These are phyloP conservation scores for Rhododendron griersonianum DNA, from an alignment of 148 eudicot genomes.

Conservation along the genomic window DNA sequence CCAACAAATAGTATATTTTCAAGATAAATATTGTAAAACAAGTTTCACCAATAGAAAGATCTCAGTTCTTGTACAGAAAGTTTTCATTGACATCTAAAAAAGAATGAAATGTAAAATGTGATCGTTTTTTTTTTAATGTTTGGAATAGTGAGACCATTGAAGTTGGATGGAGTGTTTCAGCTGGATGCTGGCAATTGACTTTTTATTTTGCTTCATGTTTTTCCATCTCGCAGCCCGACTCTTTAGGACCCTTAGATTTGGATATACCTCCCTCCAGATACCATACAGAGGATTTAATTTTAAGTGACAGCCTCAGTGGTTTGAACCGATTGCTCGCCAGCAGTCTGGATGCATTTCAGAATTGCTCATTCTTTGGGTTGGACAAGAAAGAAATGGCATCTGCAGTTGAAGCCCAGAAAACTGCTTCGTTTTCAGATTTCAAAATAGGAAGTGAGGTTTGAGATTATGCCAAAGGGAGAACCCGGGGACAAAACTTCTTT, in stretches of 20 bases:
- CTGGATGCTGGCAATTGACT: constrained; percentile 9
- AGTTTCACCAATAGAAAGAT: not conserved
- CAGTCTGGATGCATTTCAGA: constrained; percentile 92
- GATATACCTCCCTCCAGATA: constrained; percentile 71
- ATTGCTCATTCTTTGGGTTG: constrained; percentile 58
- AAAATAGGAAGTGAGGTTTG: constrained; percentile 37
- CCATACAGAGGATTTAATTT: constrained; percentile 65
- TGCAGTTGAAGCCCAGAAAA: constrained; percentile 44
- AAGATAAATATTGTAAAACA: not conserved
- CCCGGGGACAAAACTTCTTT: not conserved
- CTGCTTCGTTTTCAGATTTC: constrained; percentile 44
- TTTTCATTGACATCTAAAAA: not conserved
- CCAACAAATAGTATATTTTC: not conserved
- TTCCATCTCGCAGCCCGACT: constrained; percentile 68
- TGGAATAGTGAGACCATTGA: not conserved
- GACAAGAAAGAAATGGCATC: constrained; percentile 58
- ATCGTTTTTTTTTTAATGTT: not conserved
- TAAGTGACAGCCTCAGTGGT: constrained; percentile 87
- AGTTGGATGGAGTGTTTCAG: not conserved
- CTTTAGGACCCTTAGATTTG: constrained; percentile 90
- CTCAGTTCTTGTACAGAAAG: not conserved
- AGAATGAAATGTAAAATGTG: not conserved
- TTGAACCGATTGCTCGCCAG: constrained; percentile 83
- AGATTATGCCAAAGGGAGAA: constrained; percentile 6
- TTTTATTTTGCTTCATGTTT: constrained; percentile 15